Evolutionary conservation across 108 stramenopile species (phyloP).

Genomic region (Hondaea fermentalgiana): DNA sequence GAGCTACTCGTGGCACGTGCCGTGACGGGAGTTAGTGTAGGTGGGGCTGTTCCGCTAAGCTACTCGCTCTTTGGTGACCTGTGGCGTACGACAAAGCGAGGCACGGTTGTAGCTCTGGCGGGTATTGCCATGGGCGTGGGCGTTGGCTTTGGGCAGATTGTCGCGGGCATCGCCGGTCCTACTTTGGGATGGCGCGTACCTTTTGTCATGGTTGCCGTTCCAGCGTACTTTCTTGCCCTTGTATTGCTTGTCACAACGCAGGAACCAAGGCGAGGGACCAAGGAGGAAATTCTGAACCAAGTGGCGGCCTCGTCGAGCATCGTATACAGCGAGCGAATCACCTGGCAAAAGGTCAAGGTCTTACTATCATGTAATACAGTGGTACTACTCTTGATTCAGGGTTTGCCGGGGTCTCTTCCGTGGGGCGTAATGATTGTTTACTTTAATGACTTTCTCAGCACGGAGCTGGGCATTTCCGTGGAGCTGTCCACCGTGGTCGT

Average conservation of each 20-base stretch:
- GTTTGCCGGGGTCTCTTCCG: background rate
- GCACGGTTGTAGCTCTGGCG: background rate
- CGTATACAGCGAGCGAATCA: background rate
- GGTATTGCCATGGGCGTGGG: background rate
- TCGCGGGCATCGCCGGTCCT: background rate
- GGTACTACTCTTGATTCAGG: background rate
- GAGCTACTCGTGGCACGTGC: background rate
- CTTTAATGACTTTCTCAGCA: conserved; percentile 4
- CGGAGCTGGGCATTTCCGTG: background rate
- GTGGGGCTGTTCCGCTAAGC: background rate
- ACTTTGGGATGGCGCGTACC: background rate
- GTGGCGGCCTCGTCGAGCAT: background rate
- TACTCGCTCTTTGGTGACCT: conserved; percentile 4
- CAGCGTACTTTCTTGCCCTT: background rate
- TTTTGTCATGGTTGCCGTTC: background rate
- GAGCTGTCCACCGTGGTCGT: background rate
- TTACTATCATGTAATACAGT: background rate
- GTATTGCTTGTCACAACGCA: background rate
- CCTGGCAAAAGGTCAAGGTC: background rate
- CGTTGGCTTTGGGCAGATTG: background rate
- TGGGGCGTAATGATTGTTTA: conserved; percentile 13
- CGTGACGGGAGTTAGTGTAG: background rate
- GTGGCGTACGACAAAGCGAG: background rate
- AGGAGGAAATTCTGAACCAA: background rate
- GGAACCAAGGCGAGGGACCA: background rate